phyloP scores from a whole-genome alignment of 495 filamentous ascomycete genomes.

The Penicillium simplicissimum region DNA sequence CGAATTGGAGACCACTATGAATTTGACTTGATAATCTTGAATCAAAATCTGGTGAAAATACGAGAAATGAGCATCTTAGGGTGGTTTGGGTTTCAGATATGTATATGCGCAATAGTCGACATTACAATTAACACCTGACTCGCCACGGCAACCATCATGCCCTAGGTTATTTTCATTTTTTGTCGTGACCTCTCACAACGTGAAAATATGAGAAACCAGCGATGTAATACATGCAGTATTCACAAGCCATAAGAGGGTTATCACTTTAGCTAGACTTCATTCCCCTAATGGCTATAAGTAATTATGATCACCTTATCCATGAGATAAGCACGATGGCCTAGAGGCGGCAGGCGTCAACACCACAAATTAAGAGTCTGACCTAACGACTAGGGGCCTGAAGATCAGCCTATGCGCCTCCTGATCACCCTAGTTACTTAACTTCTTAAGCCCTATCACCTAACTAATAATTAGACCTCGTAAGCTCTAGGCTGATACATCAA shows the following conservation, averaged over 20 bases:
- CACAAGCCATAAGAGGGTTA: no score
- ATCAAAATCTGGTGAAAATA: not conserved
- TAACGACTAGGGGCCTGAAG: not conserved
- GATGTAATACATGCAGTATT: no score
- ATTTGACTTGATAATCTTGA: not conserved
- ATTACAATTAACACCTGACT: no score
- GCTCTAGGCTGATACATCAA: not conserved
- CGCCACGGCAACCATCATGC: no score
- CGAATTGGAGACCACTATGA: no score
- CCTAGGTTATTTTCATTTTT: no score
- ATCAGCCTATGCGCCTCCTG: not conserved
- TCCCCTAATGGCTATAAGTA: not conserved
- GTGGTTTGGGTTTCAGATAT: no score
- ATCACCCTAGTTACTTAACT: no score
- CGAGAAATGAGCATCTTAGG: no score
- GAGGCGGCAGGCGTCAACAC: not conserved
- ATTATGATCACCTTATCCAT: not conserved
- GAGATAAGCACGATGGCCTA: not conserved
- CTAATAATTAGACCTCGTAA: not conserved
- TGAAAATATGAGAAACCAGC: no score
- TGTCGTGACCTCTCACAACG: no score
- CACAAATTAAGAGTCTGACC: conserved; percentile 6
- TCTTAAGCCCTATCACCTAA: not conserved
- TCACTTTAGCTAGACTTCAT: not conserved
- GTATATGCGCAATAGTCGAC: no score